Conservation (phyloP, 2,329 filamentous ascomycete genomes). For the Aspergillus alliaceus region DNA sequence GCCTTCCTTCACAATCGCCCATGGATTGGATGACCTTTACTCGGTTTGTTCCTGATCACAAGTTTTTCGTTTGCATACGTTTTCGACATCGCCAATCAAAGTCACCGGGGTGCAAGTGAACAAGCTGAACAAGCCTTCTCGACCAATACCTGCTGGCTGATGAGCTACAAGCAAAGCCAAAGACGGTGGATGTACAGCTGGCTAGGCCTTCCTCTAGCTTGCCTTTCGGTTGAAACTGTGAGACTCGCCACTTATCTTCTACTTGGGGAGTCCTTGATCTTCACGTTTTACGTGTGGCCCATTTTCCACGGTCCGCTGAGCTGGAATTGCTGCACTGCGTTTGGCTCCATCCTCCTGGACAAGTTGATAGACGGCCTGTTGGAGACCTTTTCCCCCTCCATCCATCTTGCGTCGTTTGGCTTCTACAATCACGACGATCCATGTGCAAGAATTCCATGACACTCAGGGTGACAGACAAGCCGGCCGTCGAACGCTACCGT, state of each 20-base stretch:
- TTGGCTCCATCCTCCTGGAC: not conserved
- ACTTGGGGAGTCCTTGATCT: too few relatives aligned
- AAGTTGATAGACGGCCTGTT: not conserved
- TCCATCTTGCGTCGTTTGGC: not conserved
- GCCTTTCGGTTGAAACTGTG: too few relatives aligned
- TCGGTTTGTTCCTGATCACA: not conserved
- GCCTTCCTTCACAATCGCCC: too few relatives aligned
- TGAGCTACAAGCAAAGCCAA: not conserved
- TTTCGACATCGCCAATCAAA: conserved; percentile 7
- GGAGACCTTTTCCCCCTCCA: not conserved
- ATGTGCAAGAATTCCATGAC: not conserved
- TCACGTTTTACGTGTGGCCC: too few relatives aligned
- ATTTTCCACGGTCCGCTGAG: too few relatives aligned
- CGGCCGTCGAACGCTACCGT: not conserved
- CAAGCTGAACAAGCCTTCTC: conserved; percentile 1
- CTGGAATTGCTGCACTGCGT: too few relatives aligned
- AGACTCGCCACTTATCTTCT: too few relatives aligned
- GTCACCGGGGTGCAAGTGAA: conserved; percentile 1
- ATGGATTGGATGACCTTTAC: too few relatives aligned
- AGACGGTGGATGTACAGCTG: not conserved
- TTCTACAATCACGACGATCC: not conserved
- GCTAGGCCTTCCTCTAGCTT: too few relatives aligned
- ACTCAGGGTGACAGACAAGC: not conserved
- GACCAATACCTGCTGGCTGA: conserved; percentile 2
- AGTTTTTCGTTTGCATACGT: not conserved